These are phyloP conservation scores for Phytopythium oedochilum DNA, from an alignment of 352 stramenopile genomes.

Conservation along the genomic window DNA sequence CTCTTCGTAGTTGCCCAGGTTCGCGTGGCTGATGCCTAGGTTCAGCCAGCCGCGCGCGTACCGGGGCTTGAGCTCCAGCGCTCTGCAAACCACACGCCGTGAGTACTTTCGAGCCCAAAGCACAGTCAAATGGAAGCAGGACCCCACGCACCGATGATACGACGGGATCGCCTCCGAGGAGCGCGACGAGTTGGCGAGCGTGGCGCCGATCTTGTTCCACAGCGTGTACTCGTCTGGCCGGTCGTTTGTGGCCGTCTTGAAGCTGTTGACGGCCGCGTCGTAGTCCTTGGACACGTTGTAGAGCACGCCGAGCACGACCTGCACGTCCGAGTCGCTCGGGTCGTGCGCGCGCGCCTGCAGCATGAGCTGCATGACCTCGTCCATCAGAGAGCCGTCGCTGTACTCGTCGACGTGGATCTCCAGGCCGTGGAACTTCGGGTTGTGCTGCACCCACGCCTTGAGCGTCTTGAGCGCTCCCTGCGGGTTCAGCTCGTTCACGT, in stretches of 20 bases:
- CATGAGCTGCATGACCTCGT: conserved; percentile 94
- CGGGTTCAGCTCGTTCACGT: conserved; percentile 97
- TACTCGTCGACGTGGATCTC: conserved; percentile 86
- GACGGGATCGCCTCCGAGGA: conserved; percentile 91
- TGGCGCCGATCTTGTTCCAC: conserved; percentile 98
- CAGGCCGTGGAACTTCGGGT: conserved; percentile 96
- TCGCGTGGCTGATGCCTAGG: conserved; percentile 96
- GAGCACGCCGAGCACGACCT: conserved; percentile 94
- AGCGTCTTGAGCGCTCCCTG: conserved; percentile 91
- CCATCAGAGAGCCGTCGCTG: conserved; percentile 88
- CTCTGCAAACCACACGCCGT: conserved; percentile 32
- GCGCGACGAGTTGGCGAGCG: conserved; percentile 93
- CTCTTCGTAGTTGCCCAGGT: conserved; percentile 94
- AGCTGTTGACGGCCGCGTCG: conserved; percentile 88
- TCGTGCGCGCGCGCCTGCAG: conserved; percentile 84
- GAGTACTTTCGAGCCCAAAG: conserved; percentile 2
- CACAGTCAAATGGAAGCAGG: not conserved
- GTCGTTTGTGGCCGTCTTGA: conserved; percentile 78
- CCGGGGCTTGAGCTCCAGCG: conserved; percentile 94
- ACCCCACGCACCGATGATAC: conserved; percentile 74
- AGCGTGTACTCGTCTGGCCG: conserved; percentile 93
- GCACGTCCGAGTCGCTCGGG: conserved; percentile 66
- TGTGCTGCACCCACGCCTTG: conserved; percentile 95
- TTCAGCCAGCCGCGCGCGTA: conserved; percentile 98
- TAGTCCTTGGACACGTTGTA: conserved; percentile 98